phyloP scores from a whole-genome alignment of 495 filamentous ascomycete species.

The Thermochaetoides thermophila region DNA sequence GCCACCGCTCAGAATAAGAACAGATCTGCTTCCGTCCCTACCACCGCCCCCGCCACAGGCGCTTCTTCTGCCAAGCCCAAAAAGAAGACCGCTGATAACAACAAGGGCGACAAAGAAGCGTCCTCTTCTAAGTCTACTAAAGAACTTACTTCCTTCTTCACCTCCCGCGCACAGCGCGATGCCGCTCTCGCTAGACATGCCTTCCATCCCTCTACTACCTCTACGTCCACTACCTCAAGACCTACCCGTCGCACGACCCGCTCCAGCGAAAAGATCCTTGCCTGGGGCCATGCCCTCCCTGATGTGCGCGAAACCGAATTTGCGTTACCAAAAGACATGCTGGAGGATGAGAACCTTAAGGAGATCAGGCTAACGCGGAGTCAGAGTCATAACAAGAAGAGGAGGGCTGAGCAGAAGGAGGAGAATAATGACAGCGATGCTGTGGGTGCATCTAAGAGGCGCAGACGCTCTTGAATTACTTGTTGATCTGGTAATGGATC shows the following conservation, averaged over 20 bases:
- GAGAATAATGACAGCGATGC: no score
- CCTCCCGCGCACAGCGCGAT: constrained; percentile 59
- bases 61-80: neutral
- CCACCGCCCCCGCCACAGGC: neutral
- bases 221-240: no score
- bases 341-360: constrained; percentile 56
- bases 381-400: constrained; percentile 46
- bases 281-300: constrained; percentile 75
- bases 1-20: constrained; percentile 15
- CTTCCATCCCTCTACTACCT: no score
- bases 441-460: no score
- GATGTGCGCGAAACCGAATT: constrained; percentile 58
- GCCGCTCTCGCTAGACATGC: no score
- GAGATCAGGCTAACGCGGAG: no score
- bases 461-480: no score
- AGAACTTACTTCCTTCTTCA: constrained; percentile 61
- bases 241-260: constrained; percentile 10
- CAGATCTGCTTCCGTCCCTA: neutral
- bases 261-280: constrained; percentile 19
- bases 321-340: constrained; percentile 51
- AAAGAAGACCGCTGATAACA: neutral
- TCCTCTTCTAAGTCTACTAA: neutral
- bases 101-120: neutral
- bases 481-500: no score
- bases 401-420: constrained; percentile 15